Evolutionary conservation across 306 rosid species (phyloP).

Genomic region (Ormosia semicastrata): DNA sequence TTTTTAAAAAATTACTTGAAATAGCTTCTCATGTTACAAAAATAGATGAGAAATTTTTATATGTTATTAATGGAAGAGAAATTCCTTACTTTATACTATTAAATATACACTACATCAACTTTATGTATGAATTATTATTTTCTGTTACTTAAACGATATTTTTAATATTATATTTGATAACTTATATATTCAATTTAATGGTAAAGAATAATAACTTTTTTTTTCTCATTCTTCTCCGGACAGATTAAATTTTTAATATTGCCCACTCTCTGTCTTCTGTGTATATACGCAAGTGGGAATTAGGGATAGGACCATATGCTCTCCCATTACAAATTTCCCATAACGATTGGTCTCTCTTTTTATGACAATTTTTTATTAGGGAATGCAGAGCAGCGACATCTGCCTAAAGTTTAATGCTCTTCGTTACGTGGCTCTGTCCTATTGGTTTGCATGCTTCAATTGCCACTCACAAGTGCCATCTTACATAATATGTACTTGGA

Average conservation of each 20-base stretch:
- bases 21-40: constrained; percentile 1
- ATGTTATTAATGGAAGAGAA: no score
- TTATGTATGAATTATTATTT: no score
- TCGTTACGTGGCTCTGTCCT: constrained; percentile 24
- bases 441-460: constrained; percentile 9
- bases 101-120: no score
- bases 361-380: constrained; percentile 44
- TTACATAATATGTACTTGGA: neutral
- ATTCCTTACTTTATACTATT: no score
- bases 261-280: neutral
- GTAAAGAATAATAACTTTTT: no score
- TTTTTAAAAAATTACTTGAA: neutral
- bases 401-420: neutral
- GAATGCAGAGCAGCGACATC: constrained; percentile 14
- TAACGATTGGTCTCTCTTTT: constrained; percentile 50
- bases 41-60: no score
- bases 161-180: no score
- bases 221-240: neutral
- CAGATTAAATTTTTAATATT: constrained; percentile 17
- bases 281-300: constrained; percentile 36
- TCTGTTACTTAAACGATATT: no score
- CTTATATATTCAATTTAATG: no score
- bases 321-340: constrained; percentile 27
- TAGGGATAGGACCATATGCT: constrained; percentile 55
- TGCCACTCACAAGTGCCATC: constrained; percentile 11